Percentiles rank a stretch among this genome's conserved stretches.
phyloP scores from a whole-genome alignment of 768 basidiomycete species.

The Tricholoma sp. region DNA sequence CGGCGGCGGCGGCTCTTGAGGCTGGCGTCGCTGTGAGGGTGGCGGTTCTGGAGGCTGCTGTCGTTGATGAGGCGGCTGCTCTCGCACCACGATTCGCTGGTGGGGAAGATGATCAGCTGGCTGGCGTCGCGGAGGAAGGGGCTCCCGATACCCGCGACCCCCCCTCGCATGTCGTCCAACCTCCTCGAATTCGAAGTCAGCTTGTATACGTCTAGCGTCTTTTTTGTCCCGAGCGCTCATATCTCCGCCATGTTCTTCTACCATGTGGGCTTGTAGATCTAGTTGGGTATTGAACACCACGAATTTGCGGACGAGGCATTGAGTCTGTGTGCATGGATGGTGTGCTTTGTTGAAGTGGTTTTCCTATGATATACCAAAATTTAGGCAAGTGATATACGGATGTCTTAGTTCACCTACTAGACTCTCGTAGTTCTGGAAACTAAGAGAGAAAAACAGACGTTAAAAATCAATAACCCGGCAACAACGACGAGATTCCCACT shows the following conservation, averaged over 20 bases:
- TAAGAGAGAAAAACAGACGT: constrained; percentile 21
- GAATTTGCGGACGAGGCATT: constrained; percentile 85
- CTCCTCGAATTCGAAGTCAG: constrained; percentile 64
- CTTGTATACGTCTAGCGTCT: constrained; percentile 63
- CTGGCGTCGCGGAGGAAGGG: constrained; percentile 28
- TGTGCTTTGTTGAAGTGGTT: constrained; percentile 73
- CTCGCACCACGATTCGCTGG: constrained; percentile 22
- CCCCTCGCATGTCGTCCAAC: constrained; percentile 36
- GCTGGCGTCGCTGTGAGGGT: constrained; percentile 22
- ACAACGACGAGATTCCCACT: constrained; percentile 47
- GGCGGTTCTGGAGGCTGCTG: constrained; percentile 22
- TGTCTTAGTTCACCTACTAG: constrained; percentile 41
- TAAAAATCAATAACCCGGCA: not conserved
- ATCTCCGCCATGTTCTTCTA: constrained; percentile 74
- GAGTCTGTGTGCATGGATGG: constrained; percentile 66
- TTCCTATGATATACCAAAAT: constrained; percentile 41
- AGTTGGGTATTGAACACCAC: constrained; percentile 87
- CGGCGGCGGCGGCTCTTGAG: constrained; percentile 7
- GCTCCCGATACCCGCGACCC: constrained; percentile 34
- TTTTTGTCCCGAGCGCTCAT: constrained; percentile 68
- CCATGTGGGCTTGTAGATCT: constrained; percentile 89
- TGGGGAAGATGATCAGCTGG: constrained; percentile 25
- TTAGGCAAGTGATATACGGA: not conserved
- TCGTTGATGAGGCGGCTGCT: constrained; percentile 34
- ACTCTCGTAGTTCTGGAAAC: constrained; percentile 75